phyloP scores from a whole-genome alignment of 257 asterid species.

The Gardenia jasminoides region DNA sequence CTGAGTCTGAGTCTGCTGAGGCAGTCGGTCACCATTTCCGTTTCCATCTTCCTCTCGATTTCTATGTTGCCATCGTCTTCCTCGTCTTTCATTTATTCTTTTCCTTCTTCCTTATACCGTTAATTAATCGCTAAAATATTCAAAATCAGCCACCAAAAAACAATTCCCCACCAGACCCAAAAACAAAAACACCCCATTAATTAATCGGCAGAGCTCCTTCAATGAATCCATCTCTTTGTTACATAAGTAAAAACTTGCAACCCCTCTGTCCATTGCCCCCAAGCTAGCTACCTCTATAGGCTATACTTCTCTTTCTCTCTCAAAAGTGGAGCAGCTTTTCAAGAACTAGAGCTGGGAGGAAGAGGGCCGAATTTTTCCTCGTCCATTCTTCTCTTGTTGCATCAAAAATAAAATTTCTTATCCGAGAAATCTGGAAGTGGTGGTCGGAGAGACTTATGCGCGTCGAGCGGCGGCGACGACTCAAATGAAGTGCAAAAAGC shows the following conservation, averaged over 20 bases:
- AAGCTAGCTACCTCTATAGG: neutral
- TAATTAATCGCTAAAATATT: neutral
- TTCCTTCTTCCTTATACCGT: neutral
- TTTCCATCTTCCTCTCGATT: neutral
- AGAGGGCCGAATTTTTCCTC: constrained; percentile 28
- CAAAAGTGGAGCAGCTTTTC: neutral
- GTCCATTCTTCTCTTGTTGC: constrained; percentile 17
- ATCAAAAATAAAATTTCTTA: constrained; percentile 12
- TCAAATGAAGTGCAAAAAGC: constrained; percentile 75
- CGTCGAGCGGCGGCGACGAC: constrained; percentile 7
- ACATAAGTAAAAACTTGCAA: neutral
- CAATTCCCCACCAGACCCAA: neutral
- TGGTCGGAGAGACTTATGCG: constrained; percentile 17
- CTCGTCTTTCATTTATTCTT: neutral
- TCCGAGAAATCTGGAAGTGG: constrained; percentile 11
- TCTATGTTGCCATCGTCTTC: neutral
- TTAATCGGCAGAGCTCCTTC: neutral
- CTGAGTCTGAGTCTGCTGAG: too few species aligned
- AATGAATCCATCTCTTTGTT: neutral
- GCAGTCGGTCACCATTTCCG: constrained; percentile 2
- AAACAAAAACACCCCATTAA: neutral
- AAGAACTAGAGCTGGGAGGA: neutral
- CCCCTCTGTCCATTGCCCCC: neutral
- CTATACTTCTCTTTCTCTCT: neutral
- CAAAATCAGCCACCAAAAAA: neutral